These are phyloP conservation scores for Botryosphaeria dothidea DNA, from an alignment of 2,329 filamentous ascomycete genomes.

Conservation along the genomic window DNA sequence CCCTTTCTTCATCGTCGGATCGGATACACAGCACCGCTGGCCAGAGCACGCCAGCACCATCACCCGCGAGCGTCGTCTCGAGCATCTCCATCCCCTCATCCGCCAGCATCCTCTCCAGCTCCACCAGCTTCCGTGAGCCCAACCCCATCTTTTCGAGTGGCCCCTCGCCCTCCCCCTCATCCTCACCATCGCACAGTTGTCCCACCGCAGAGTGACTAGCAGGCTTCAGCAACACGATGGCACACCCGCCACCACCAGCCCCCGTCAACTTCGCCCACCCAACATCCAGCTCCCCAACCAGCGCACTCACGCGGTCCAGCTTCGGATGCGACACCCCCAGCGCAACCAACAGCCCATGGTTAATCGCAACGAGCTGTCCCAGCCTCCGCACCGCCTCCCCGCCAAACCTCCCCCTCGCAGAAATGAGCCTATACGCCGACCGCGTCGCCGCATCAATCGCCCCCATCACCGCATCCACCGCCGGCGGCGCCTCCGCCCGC, in stretches of 20 bases:
- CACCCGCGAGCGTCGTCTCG: conserved; percentile 84
- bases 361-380: conserved; percentile 87
- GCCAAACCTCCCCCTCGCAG: no score
- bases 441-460: conserved; percentile 76
- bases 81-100: conserved; percentile 72
- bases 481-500: conserved; percentile 76
- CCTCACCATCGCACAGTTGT: no score
- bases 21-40: conserved; percentile 80
- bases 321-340: conserved; percentile 93
- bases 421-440: conserved; percentile 58
- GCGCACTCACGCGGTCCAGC: conserved; percentile 84
- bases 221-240: conserved; percentile 83
- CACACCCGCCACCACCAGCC: conserved; percentile 92
- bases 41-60: conserved; percentile 91
- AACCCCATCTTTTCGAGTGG: no score
- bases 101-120: conserved; percentile 28
- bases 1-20: conserved; percentile 61
- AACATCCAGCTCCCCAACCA: conserved; percentile 78
- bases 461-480: no score
- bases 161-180: no score
- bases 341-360: conserved; percentile 88
- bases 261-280: conserved; percentile 98
- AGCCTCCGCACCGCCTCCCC: no score
- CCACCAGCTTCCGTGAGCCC: conserved; percentile 44
- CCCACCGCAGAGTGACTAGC: no score